These are phyloP conservation scores for Stygiomarasmius scandens DNA, from an alignment of 1,284 basidiomycete genomes.

Conservation along the genomic window DNA sequence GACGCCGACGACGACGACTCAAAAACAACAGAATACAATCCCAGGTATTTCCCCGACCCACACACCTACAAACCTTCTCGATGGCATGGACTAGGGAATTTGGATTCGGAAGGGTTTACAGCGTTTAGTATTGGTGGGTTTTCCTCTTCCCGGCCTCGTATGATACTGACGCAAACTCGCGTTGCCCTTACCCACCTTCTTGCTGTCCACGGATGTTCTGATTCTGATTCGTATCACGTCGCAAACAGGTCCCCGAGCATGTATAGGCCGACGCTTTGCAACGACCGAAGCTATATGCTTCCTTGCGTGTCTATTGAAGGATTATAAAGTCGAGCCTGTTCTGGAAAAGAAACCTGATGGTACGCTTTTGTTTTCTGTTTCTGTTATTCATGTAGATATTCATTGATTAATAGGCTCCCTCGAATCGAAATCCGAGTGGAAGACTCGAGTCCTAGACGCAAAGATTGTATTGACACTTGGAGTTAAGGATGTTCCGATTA, in stretches of 20 bases:
- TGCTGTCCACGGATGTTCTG: constrained; percentile 20
- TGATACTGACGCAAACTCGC: too few relatives aligned
- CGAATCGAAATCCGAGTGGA: constrained; percentile 15
- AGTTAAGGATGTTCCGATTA: constrained; percentile 15
- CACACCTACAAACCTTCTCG: constrained; percentile 30
- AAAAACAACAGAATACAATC: constrained; percentile 32
- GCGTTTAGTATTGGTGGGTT: constrained; percentile 17
- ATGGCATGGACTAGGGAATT: constrained; percentile 28
- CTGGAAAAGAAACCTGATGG: constrained; percentile 1
- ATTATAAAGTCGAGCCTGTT: constrained; percentile 25
- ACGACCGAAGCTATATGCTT: constrained; percentile 31
- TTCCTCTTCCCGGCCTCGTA: not conserved
- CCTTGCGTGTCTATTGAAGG: constrained; percentile 28
- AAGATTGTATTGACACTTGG: constrained; percentile 17
- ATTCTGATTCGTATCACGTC: not conserved
- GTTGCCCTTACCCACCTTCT: too few relatives aligned
- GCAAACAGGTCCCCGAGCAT: constrained; percentile 8
- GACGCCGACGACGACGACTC: too few relatives aligned
- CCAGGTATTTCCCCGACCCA: constrained; percentile 29
- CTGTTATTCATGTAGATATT: not conserved
- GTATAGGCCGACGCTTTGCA: constrained; percentile 32
- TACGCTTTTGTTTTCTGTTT: not conserved
- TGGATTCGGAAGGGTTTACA: constrained; percentile 19
- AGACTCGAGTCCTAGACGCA: constrained; percentile 14
- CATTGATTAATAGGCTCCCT: not conserved